These are phyloP conservation scores for Cystofilobasidium macerans DNA, from an alignment of 768 basidiomycete genomes.

Conservation along the genomic window DNA sequence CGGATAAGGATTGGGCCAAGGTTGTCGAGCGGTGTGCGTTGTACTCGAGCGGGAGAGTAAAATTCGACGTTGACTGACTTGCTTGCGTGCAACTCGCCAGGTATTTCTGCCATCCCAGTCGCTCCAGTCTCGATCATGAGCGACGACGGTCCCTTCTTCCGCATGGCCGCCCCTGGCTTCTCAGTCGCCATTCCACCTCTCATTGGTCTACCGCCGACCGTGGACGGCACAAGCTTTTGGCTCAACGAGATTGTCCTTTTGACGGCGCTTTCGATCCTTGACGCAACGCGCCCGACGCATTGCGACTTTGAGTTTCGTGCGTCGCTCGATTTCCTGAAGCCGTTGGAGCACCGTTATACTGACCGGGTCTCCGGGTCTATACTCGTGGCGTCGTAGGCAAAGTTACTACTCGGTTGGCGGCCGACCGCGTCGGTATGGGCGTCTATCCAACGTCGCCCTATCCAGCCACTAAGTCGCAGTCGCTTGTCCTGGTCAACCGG, in stretches of 20 bases:
- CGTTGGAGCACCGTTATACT: background rate
- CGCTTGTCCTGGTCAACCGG: constrained; percentile 10
- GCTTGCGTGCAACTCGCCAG: background rate
- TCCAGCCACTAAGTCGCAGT: background rate
- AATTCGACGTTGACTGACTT: background rate
- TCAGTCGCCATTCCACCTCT: background rate
- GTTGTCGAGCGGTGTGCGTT: background rate
- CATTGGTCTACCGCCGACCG: background rate
- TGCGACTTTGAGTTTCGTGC: constrained; percentile 8
- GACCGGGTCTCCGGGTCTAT: background rate
- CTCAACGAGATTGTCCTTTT: background rate
- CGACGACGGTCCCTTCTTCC: background rate
- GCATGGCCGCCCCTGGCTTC: background rate
- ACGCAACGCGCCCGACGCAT: background rate
- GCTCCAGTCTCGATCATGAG: background rate
- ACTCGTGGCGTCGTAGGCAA: background rate
- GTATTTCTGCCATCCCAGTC: background rate
- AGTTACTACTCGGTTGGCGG: background rate
- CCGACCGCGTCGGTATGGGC: background rate
- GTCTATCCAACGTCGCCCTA: background rate
- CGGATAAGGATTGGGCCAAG: background rate
- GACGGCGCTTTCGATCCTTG: constrained; percentile 10
- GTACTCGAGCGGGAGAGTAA: no score
- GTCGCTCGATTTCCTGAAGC: background rate
- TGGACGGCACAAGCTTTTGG: background rate